These are phyloP conservation scores for Bipolaris bicolor DNA, from an alignment of 2,329 filamentous ascomycete genomes.

Conservation along the genomic window DNA sequence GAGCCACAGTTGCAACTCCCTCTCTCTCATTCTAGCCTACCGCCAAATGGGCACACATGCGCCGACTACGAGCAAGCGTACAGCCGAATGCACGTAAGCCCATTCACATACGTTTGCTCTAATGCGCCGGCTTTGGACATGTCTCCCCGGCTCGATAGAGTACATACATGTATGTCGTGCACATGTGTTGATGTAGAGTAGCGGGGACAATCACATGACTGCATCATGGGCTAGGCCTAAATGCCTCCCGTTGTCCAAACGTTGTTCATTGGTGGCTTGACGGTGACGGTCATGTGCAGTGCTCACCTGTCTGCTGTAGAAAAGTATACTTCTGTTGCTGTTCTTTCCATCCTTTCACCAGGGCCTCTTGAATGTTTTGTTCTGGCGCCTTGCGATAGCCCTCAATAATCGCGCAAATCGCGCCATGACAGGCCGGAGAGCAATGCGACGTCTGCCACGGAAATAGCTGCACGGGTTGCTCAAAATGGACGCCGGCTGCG, in stretches of 20 bases:
- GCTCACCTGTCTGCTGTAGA: constrained; percentile 4
- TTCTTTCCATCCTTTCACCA: not conserved
- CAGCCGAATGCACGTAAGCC: not conserved
- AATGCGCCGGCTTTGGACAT: not conserved
- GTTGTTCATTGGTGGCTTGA: constrained; percentile 8
- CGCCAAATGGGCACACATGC: not conserved
- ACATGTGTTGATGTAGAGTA: not conserved
- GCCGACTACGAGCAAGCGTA: not conserved
- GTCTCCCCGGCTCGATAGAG: not conserved
- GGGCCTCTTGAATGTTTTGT: not conserved
- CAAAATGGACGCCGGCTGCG: constrained; percentile 15
- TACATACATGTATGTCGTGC: not conserved
- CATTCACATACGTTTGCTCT: too few relatives aligned
- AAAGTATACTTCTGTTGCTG: not conserved
- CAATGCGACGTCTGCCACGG: constrained; percentile 13
- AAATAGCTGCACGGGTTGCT: constrained; percentile 18
- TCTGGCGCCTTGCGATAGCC: constrained; percentile 1
- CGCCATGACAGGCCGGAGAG: constrained; percentile 8
- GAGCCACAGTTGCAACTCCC: not conserved
- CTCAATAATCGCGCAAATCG: constrained; percentile 12
- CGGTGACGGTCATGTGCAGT: constrained; percentile 15
- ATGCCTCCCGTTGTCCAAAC: not conserved
- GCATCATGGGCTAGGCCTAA: not conserved
- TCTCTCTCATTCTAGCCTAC: not conserved
- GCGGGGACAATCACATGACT: not conserved